Evolutionary conservation across 345 rosid genomes (phyloP).

Genomic region (Euphorbia peplus): DNA sequence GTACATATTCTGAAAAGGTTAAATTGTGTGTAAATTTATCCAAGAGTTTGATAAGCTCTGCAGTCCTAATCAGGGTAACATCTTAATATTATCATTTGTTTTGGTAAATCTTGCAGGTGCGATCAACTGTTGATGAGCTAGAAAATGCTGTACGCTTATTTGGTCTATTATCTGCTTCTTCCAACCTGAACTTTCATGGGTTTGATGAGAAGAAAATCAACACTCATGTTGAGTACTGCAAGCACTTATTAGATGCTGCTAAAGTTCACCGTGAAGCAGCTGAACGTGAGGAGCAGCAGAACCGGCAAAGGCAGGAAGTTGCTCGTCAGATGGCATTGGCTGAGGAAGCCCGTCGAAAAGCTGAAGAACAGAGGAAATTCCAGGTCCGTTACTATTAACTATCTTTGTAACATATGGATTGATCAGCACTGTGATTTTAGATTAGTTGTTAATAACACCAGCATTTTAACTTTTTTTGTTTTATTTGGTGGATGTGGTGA

Average conservation of each 20-base stretch:
- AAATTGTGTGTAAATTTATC: neutral
- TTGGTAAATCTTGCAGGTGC: conserved; percentile 54
- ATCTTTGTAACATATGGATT: conserved; percentile 7
- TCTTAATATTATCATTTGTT: conserved; percentile 5
- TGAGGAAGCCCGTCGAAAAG: conserved; percentile 97
- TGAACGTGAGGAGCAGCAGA: conserved; percentile 88
- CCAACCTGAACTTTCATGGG: conserved; percentile 89
- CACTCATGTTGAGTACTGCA: conserved; percentile 95
- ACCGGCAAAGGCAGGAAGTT: conserved; percentile 83
- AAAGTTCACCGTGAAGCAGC: conserved; percentile 95
- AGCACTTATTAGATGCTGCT: conserved; percentile 87
- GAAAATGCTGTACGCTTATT: conserved; percentile 93
- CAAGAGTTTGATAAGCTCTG: conserved; percentile 6
- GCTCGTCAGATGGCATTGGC: conserved; percentile 96
- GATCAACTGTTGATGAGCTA: conserved; percentile 86
- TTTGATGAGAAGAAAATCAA: conserved; percentile 96
- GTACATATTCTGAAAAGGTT: neutral
- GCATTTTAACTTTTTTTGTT: neutral
- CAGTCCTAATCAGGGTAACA: neutral
- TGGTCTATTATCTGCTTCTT: conserved; percentile 82
- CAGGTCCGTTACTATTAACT: conserved; percentile 47
- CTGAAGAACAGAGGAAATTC: conserved; percentile 89
- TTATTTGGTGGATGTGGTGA: neutral
- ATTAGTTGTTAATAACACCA: neutral
- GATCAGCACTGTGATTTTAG: neutral